phyloP scores from a whole-genome alignment of 2,329 filamentous ascomycete species.

The Pseudogymnoascus sp. region DNA sequence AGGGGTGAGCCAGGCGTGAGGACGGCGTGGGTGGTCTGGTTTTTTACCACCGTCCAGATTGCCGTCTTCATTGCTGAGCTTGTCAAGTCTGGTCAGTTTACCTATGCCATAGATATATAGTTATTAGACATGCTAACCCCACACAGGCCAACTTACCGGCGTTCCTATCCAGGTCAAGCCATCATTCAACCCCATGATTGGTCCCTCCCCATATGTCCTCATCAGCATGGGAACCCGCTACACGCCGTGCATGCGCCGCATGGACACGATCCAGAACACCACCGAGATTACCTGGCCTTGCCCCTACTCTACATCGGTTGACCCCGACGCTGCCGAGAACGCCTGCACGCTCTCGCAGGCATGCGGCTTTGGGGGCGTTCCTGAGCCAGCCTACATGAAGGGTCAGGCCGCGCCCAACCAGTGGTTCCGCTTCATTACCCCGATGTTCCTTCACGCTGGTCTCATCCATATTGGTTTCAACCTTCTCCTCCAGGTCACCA shows the following conservation, averaged over 20 bases:
- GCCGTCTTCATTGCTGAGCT: conserved; percentile 85
- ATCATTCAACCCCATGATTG: conserved; percentile 93
- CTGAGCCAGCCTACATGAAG: conserved; percentile 12
- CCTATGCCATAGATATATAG: conserved; percentile 7
- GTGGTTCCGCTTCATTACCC: conserved; percentile 93
- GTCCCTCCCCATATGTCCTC: conserved; percentile 79
- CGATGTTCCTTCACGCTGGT: conserved; percentile 92
- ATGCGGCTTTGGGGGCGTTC: conserved; percentile 67
- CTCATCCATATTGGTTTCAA: conserved; percentile 96
- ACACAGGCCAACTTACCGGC: conserved; percentile 63
- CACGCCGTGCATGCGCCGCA: conserved; percentile 88
- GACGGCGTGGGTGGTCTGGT: conserved; percentile 75
- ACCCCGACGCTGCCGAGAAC: conserved; percentile 39
- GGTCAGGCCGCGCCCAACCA: conserved; percentile 65
- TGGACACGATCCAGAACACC: conserved; percentile 54
- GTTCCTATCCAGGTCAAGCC: conserved; percentile 54
- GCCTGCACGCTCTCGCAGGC: conserved; percentile 70
- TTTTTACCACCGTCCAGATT: conserved; percentile 68
- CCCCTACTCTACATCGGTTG: conserved; percentile 57
- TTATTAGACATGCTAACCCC: conserved; percentile 14
- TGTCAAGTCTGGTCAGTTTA: conserved; percentile 65
- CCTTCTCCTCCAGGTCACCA: conserved; percentile 79
- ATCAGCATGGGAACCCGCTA: conserved; percentile 97
- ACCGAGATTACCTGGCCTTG: conserved; percentile 61
- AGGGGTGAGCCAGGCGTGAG: conserved; percentile 18